These are phyloP conservation scores for Aspergillus hancockii DNA, from an alignment of 495 filamentous ascomycete genomes.

Conservation along the genomic window DNA sequence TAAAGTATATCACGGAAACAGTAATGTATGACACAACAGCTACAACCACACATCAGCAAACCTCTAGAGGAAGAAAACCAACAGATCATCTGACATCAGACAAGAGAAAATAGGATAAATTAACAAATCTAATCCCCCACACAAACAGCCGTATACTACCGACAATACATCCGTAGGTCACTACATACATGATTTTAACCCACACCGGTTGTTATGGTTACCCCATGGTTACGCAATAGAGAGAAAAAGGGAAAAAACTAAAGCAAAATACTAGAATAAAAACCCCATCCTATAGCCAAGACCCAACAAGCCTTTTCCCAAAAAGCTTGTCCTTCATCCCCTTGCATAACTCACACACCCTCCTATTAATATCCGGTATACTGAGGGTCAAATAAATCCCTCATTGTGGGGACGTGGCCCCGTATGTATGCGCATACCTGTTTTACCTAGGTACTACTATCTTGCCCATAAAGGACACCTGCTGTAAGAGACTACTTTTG, in stretches of 20 bases:
- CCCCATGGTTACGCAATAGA: not conserved
- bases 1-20: no score
- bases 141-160: no score
- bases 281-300: constrained; percentile 16
- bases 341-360: constrained; percentile 9
- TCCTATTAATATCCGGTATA: not conserved
- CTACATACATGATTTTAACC: not conserved
- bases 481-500: no score
- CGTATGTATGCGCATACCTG: not conserved
- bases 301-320: constrained; percentile 19
- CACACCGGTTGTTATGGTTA: no score
- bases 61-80: no score
- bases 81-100: no score
- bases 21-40: no score
- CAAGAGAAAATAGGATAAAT: no score
- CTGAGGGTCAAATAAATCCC: constrained; percentile 4
- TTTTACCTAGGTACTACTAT: no score
- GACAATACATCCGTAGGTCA: not conserved
- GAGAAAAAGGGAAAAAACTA: not conserved
- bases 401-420: not conserved
- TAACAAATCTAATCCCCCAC: no score
- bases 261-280: not conserved
- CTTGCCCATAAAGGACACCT: no score
- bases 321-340: constrained; percentile 21
- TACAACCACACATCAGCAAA: no score